phyloP scores from a whole-genome alignment of 495 filamentous ascomycete genomes.

The Xylaria nigripes region DNA sequence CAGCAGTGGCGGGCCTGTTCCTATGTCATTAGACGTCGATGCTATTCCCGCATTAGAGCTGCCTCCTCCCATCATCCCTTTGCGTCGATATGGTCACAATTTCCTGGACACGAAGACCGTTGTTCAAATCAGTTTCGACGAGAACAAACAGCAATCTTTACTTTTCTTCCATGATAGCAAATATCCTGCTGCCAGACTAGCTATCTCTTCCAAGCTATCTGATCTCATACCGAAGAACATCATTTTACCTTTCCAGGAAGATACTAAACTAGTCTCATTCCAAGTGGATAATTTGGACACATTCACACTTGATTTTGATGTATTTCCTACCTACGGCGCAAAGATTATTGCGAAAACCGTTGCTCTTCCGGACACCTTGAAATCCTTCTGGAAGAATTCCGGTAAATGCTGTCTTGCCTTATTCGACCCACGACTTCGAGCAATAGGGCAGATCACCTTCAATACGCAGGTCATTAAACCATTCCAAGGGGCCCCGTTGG shows the following conservation, averaged over 20 bases:
- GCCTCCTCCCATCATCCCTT: constrained; percentile 90
- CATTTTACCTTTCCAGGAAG: constrained; percentile 91
- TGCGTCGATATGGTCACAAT: constrained; percentile 93
- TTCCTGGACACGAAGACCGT: constrained; percentile 97
- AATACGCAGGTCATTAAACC: constrained; percentile 94
- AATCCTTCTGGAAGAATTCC: constrained; percentile 60
- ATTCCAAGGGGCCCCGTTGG: constrained; percentile 84
- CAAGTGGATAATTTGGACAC: constrained; percentile 88
- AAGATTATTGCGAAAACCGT: constrained; percentile 95
- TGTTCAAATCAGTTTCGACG: constrained; percentile 79
- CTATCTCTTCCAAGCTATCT: constrained; percentile 90
- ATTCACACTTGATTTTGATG: constrained; percentile 93
- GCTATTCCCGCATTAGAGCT: constrained; percentile 87
- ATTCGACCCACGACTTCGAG: constrained; percentile 83
- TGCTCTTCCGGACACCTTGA: constrained; percentile 78
- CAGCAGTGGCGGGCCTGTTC: constrained; percentile 45
- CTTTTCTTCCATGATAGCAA: constrained; percentile 91
- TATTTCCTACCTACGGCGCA: constrained; percentile 94
- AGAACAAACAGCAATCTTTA: constrained; percentile 59
- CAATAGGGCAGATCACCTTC: constrained; percentile 93
- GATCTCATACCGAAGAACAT: constrained; percentile 94
- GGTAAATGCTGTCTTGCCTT: constrained; percentile 78
- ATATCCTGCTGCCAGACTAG: constrained; percentile 88
- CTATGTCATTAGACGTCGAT: constrained; percentile 68
- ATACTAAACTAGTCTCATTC: constrained; percentile 84